Evolutionary conservation across 257 asterid species (phyloP).

Genomic region (Petunia secreta): DNA sequence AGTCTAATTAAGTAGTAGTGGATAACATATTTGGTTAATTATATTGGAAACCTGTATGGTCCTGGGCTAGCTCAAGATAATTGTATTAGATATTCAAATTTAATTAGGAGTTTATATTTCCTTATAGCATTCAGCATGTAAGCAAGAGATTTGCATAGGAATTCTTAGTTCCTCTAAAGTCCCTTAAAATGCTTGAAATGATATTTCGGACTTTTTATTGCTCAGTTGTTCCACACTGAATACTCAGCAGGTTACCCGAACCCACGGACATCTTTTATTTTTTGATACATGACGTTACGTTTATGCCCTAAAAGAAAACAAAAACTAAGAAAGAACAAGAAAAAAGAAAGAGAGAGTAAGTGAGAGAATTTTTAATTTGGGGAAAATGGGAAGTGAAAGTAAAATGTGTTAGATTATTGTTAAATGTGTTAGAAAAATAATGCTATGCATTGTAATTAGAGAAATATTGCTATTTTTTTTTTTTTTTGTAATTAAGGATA

Average conservation of each 20-base stretch:
- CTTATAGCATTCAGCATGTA: slow-evolving; percentile 10
- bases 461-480: too few relatives aligned
- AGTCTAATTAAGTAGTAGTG: neutral
- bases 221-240: neutral
- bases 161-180: slow-evolving; percentile 1
- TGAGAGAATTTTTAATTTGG: too few relatives aligned
- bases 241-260: neutral
- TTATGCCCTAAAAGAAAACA: too few relatives aligned
- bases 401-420: too few relatives aligned
- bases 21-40: neutral
- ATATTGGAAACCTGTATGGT: neutral
- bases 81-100: neutral
- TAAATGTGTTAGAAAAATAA: too few relatives aligned
- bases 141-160: slow-evolving; percentile 5
- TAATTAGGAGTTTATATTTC: neutral
- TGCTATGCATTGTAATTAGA: too few relatives aligned
- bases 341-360: too few relatives aligned
- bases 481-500: too few relatives aligned
- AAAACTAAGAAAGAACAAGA: too few relatives aligned
- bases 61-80: slow-evolving; percentile 3
- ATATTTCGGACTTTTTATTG: neutral
- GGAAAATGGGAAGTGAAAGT: too few relatives aligned
- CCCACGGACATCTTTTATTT: neutral
- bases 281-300: neutral
- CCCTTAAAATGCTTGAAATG: slow-evolving; percentile 6